These are phyloP conservation scores for Lachnum nothofagi DNA, from an alignment of 2,329 filamentous ascomycete species.

Conservation along the genomic window DNA sequence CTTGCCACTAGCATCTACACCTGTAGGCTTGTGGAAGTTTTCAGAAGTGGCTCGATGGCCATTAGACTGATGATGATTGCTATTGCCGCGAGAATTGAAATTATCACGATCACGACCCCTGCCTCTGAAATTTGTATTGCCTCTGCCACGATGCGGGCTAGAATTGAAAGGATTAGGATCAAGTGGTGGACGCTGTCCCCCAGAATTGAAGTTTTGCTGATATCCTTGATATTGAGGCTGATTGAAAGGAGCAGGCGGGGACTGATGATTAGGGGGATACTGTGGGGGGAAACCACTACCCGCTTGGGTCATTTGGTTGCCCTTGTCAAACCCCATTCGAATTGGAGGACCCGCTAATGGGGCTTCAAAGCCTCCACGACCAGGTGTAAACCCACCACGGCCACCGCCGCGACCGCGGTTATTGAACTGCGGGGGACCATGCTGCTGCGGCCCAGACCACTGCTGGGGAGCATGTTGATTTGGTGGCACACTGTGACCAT, in stretches of 20 bases:
- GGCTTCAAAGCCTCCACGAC: conserved; percentile 39
- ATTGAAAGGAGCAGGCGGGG: conserved; percentile 29
- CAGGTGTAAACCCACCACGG: conserved; percentile 35
- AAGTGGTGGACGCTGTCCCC: conserved; percentile 32
- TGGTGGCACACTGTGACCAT: conserved; percentile 34
- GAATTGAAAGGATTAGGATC: conserved; percentile 35
- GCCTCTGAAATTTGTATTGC: conserved; percentile 35
- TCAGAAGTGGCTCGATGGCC: conserved; percentile 28
- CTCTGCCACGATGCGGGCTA: conserved; percentile 36
- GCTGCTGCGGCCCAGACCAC: conserved; percentile 23
- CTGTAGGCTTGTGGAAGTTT: conserved; percentile 46
- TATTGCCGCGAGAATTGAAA: conserved; percentile 36
- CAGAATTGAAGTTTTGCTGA: conserved; percentile 33
- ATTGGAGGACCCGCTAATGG: conserved; percentile 52
- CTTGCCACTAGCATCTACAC: conserved; percentile 34
- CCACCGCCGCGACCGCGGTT: conserved; percentile 31
- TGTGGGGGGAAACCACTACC: conserved; percentile 40
- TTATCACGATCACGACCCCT: conserved; percentile 37
- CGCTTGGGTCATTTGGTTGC: conserved; percentile 39
- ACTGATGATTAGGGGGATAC: conserved; percentile 32
- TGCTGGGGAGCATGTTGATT: conserved; percentile 31
- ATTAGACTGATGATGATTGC: conserved; percentile 26
- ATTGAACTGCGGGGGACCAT: conserved; percentile 36
- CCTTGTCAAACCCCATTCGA: conserved; percentile 49
- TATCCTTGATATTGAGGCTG: conserved; percentile 36